These are phyloP conservation scores for Isoetes engelmannii DNA, from an alignment of 83 land plant species.

Conservation along the genomic window DNA sequence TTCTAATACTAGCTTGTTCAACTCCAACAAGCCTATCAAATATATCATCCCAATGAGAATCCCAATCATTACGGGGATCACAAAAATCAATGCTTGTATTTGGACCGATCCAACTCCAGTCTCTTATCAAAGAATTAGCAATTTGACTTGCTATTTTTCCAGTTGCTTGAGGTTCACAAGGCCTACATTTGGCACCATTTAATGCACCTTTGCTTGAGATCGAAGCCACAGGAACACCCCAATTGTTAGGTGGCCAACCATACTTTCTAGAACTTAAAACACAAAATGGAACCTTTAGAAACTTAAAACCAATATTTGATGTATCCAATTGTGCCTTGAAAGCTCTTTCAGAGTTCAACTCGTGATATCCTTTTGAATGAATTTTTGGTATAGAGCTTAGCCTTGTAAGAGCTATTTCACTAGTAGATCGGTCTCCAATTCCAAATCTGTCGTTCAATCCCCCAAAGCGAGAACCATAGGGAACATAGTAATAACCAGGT, in stretches of 20 bases:
- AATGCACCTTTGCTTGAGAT: conserved; percentile 59
- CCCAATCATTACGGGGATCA: conserved; percentile 66
- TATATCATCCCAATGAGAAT: conserved; percentile 50
- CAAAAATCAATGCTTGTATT: conserved; percentile 43
- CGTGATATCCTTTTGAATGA: conserved; percentile 38
- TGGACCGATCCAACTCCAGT: conserved; percentile 75
- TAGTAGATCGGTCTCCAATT: conserved; percentile 54
- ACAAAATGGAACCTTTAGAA: conserved; percentile 60
- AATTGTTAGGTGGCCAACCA: conserved; percentile 55
- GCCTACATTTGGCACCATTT: conserved; percentile 92
- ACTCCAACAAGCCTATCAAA: conserved; percentile 55
- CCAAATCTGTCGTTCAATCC: conserved; percentile 95
- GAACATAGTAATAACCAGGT: conserved; percentile 51
- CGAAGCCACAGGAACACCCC: conserved; percentile 73
- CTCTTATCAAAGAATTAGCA: conserved; percentile 24
- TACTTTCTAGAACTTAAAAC: conserved; percentile 54
- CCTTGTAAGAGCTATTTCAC: conserved; percentile 60
- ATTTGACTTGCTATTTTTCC: conserved; percentile 47
- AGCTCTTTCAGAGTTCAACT: conserved; percentile 72
- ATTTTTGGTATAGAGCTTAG: conserved; percentile 49
- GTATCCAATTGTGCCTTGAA: conserved; percentile 63
- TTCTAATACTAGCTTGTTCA: conserved; percentile 31
- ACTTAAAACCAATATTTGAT: conserved; percentile 18
- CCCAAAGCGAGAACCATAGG: conserved; percentile 67
- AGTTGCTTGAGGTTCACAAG: conserved; percentile 54